Evolutionary conservation across 176 grass and related monocot species (phyloP).

Genomic region (Zizania latifolia): DNA sequence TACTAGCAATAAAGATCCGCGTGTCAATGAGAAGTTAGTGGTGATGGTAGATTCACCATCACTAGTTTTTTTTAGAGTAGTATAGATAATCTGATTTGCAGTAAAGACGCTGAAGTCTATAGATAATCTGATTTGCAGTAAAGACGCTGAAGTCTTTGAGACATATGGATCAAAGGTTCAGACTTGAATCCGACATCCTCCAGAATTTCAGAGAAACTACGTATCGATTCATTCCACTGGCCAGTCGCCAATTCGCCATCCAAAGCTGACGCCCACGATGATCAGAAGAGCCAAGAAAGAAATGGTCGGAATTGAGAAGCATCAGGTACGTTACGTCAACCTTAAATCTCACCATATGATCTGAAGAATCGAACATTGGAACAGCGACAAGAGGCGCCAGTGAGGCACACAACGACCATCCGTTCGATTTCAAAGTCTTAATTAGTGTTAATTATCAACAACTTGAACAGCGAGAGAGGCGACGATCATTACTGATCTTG

Average conservation of each 20-base stretch:
- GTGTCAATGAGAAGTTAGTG: too few relatives aligned
- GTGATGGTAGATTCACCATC: too few relatives aligned
- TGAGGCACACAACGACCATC: too few relatives aligned
- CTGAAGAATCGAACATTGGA: background rate
- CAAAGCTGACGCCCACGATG: background rate
- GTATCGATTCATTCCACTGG: too few relatives aligned
- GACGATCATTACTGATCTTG: constrained; percentile 33
- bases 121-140: too few relatives aligned
- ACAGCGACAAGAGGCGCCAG: background rate
- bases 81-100: too few relatives aligned
- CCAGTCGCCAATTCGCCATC: too few relatives aligned
- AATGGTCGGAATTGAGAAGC: background rate
- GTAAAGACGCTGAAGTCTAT: too few relatives aligned
- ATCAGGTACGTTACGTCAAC: background rate
- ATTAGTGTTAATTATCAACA: constrained; percentile 5
- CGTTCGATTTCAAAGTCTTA: background rate
- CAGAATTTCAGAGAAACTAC: background rate
- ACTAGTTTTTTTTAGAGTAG: too few relatives aligned
- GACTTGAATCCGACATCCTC: background rate
- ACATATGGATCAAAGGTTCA: background rate
- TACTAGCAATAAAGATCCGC: too few relatives aligned
- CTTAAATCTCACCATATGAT: background rate
- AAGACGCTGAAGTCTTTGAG: background rate
- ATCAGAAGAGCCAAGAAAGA: background rate
- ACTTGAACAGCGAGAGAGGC: background rate